Evolutionary conservation across 2,329 filamentous ascomycete genomes (phyloP).

Genomic region (Emmonsiellopsis sp.): DNA sequence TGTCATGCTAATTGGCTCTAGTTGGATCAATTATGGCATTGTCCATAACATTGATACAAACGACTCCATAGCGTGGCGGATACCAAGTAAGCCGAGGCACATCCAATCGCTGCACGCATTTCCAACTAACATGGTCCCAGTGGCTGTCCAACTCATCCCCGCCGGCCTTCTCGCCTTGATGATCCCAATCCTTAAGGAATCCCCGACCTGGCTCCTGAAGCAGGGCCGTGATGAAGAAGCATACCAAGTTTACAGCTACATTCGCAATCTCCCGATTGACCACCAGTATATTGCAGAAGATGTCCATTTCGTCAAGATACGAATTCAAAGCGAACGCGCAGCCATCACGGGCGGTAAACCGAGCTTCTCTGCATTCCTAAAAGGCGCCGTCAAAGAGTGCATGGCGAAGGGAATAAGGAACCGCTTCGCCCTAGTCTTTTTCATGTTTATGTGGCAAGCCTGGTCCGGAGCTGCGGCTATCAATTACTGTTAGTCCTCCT

Average conservation of each 20-base stretch:
- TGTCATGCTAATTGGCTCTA: neutral
- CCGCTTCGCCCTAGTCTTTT: slow-evolving; percentile 30
- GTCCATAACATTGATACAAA: neutral
- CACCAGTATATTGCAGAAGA: slow-evolving; percentile 12
- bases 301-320: neutral
- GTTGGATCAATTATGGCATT: neutral
- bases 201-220: slow-evolving; percentile 22
- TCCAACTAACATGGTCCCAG: slow-evolving; percentile 12
- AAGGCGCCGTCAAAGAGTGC: slow-evolving; percentile 15
- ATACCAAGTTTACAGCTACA: slow-evolving; percentile 1
- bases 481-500: slow-evolving; percentile 9
- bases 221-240: slow-evolving; percentile 10
- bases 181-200: slow-evolving; percentile 22
- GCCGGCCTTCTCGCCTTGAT: slow-evolving; percentile 21
- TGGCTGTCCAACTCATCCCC: slow-evolving; percentile 25
- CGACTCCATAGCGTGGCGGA: neutral
- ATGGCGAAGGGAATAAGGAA: slow-evolving; percentile 29
- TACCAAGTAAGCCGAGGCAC: neutral
- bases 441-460: slow-evolving; percentile 23
- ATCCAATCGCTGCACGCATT: neutral
- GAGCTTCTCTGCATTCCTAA: slow-evolving; percentile 17
- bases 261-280: slow-evolving; percentile 5
- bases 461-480: slow-evolving; percentile 13
- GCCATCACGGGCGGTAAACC: slow-evolving; percentile 13
- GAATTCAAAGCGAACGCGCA: neutral